Conservation (phyloP, 345 rosid genomes). For the Citrus reticulata region DNA sequence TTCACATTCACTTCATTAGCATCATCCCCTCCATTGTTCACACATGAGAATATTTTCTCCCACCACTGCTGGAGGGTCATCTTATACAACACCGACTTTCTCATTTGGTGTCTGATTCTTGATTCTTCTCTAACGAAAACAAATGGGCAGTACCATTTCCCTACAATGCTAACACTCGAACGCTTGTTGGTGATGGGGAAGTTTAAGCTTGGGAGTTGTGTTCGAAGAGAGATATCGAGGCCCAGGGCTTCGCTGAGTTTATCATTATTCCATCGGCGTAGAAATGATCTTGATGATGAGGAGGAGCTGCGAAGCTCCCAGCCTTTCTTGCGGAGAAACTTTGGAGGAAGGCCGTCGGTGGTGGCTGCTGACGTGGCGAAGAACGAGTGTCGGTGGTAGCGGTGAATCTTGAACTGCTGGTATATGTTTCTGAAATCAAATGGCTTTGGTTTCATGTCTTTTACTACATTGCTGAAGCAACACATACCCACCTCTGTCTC, state of each 20-base stretch:
- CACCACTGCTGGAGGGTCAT: constrained; percentile 69
- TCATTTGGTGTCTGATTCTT: constrained; percentile 45
- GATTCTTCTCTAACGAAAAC: constrained; percentile 55
- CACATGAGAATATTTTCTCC: constrained; percentile 53
- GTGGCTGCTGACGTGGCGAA: constrained; percentile 51
- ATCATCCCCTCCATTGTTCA: constrained; percentile 24
- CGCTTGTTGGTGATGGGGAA: constrained; percentile 37
- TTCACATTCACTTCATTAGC: constrained; percentile 27
- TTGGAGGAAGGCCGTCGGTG: constrained; percentile 54
- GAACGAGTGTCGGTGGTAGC: constrained; percentile 37
- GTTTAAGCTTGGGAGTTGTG: constrained; percentile 44
- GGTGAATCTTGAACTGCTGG: constrained; percentile 54
- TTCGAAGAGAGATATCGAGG: constrained; percentile 49
- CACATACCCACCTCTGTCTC: constrained; percentile 47
- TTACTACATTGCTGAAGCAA: constrained; percentile 43
- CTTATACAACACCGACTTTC: constrained; percentile 47
- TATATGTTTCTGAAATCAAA: constrained; percentile 57
- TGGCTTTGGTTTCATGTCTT: constrained; percentile 54
- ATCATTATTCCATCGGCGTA: too few relatives aligned
- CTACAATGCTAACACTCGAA: constrained; percentile 40
- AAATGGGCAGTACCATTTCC: constrained; percentile 80
- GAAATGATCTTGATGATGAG: constrained; percentile 4
- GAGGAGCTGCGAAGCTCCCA: constrained; percentile 56
- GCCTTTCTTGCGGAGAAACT: constrained; percentile 53
- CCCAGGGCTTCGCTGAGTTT: constrained; percentile 59